Percentiles rank a stretch among this genome's conserved stretches.
These are phyloP conservation scores for Mayamaea pseudoterrestris DNA, from an alignment of 108 stramenopile species.

Conservation along the genomic window DNA sequence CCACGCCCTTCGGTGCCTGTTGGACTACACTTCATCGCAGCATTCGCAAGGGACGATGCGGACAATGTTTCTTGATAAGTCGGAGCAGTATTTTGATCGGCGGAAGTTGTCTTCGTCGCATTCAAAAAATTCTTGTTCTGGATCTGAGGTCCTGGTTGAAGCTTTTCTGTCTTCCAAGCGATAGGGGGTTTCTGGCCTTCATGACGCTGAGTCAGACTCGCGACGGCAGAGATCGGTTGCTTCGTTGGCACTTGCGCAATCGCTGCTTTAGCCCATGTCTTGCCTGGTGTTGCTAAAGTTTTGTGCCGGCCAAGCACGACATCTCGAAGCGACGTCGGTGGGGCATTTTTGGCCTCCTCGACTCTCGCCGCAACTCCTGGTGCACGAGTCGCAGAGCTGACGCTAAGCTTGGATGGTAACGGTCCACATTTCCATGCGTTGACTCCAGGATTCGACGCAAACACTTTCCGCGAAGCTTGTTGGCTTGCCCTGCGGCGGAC, in stretches of 20 bases:
- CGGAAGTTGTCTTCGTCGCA: constrained; percentile 4
- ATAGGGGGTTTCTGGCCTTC: too few species aligned
- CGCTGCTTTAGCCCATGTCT: constrained; percentile 1
- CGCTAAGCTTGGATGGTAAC: constrained; percentile 11
- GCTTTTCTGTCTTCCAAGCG: background rate
- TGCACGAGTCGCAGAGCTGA: too few species aligned
- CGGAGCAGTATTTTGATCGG: constrained; percentile 42
- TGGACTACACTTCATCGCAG: constrained; percentile 15
- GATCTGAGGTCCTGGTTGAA: background rate
- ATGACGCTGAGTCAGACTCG: too few species aligned
- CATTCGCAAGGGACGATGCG: constrained; percentile 19
- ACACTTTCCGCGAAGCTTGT: too few species aligned
- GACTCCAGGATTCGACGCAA: background rate
- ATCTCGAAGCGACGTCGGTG: constrained; percentile 11
- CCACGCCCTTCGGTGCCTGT: background rate
- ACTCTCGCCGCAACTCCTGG: too few species aligned
- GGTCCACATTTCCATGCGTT: constrained; percentile 2
- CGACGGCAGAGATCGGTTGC: too few species aligned
- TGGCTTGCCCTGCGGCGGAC: constrained; percentile 14
- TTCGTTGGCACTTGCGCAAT: too few species aligned
- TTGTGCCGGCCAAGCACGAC: constrained; percentile 12
- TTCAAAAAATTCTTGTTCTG: background rate
- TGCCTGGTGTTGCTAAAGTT: background rate
- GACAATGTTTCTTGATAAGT: constrained; percentile 47
- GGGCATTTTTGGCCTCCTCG: background rate